phyloP scores from a whole-genome alignment of 2,329 filamentous ascomycete species.

The Penicillium sp. region DNA sequence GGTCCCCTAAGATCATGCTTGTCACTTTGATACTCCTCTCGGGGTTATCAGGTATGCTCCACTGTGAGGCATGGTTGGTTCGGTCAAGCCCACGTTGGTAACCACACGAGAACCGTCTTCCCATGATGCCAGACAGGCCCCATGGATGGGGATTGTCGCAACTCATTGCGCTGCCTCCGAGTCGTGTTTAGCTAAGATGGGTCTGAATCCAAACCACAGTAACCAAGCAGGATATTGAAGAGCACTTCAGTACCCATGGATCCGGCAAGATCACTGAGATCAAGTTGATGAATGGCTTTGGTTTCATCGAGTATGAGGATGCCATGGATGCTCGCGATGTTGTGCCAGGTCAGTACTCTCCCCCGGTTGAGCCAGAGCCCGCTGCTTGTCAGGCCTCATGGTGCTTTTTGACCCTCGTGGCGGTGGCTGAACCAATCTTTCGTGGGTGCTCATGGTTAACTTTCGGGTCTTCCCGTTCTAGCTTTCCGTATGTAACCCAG shows the following conservation, averaged over 20 bases:
- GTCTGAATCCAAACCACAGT: slow-evolving; percentile 47
- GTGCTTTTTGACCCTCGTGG: not conserved
- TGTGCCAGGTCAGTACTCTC: slow-evolving; percentile 71
- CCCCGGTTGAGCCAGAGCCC: not conserved
- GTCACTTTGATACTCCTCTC: not conserved
- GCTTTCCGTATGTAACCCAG: slow-evolving; percentile 52
- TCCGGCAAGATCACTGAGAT: slow-evolving; percentile 97
- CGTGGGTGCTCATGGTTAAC: slow-evolving; percentile 2
- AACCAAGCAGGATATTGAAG: slow-evolving; percentile 94
- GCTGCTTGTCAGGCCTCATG: not conserved
- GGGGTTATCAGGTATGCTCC: not conserved
- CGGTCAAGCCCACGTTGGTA: not conserved
- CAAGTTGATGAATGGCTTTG: slow-evolving; percentile 99
- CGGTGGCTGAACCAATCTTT: slow-evolving; percentile 11
- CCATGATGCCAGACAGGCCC: not conserved
- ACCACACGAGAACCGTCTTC: too few relatives aligned
- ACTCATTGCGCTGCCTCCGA: slow-evolving; percentile 6
- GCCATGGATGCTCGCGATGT: slow-evolving; percentile 97
- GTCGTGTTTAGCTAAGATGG: slow-evolving; percentile 3
- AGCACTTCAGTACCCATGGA: slow-evolving; percentile 91
- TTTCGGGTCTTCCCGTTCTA: slow-evolving; percentile 27
- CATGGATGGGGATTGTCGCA: slow-evolving; percentile 20
- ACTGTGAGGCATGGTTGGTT: not conserved
- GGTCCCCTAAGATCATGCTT: too few relatives aligned
- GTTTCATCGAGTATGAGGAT: slow-evolving; percentile 99